These are phyloP conservation scores for Yamagishiella unicocca DNA, from an alignment of 139 green algal species.

Conservation along the genomic window DNA sequence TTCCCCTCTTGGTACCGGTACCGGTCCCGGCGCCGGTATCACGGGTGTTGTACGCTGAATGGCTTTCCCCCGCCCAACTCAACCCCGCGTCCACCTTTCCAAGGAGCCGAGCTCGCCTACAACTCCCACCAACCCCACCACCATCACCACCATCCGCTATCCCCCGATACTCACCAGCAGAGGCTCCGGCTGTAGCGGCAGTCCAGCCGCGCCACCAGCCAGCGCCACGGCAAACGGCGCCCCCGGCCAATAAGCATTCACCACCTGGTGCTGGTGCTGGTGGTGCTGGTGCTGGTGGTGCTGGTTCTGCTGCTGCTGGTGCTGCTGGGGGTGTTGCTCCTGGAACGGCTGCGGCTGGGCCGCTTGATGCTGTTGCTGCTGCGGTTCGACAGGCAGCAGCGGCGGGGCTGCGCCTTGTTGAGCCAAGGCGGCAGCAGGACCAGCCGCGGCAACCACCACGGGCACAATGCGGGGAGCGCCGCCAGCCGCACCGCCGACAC, in stretches of 20 bases:
- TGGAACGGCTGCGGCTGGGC: not conserved
- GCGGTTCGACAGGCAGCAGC: not conserved
- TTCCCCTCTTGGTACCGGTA: too few relatives aligned
- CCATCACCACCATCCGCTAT: not conserved
- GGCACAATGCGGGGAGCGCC: not conserved
- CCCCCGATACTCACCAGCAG: slow-evolving; percentile 20
- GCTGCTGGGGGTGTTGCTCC: not conserved
- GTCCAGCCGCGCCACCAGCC: not conserved
- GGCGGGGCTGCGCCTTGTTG: not conserved
- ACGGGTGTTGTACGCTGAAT: too few relatives aligned
- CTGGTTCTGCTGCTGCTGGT: too few relatives aligned
- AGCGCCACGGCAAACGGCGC: not conserved
- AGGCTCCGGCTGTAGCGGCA: not conserved
- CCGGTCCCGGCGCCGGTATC: too few relatives aligned
- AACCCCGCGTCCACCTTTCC: too few relatives aligned
- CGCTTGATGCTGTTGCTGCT: not conserved
- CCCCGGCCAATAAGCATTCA: not conserved
- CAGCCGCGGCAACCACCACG: not conserved
- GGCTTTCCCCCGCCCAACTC: too few relatives aligned
- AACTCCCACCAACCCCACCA: not conserved
- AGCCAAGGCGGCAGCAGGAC: not conserved
- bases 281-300: too few relatives aligned
- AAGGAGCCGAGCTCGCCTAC: too few relatives aligned
- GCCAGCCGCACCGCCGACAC: not conserved
- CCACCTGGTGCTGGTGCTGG: not conserved